Evolutionary conservation across 2,329 filamentous ascomycete genomes (phyloP), one percentile per base, ranked within the genome.

Genomic region (Cladosporium sp.): DNA sequence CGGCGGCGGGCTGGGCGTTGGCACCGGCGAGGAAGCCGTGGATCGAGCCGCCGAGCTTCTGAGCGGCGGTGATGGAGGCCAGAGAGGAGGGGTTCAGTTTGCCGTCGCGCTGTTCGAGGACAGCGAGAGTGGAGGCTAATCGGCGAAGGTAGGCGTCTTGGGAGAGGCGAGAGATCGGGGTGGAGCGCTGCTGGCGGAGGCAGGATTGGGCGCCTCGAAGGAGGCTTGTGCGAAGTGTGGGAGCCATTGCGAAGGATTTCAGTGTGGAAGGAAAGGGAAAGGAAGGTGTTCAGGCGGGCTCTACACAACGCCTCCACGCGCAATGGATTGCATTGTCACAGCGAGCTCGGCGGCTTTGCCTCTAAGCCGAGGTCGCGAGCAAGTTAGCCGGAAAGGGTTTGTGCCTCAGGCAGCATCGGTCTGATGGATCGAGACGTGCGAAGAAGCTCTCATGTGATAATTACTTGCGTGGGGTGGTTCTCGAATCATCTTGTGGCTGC

Each of bases 81-180:
- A 96, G 76, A 4, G 91, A 96, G 18, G 87, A 85, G 56, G 80
- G 73, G 67, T 89, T 90, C 59, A 98, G 81, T 73, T 90, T 85
- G 57, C 93, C 93, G 64, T 95, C 87, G 64, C 85, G 84, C 73
- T 97, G 93, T 74, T 98, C 93, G 57, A 98, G 82, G 50, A 98
- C 77, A 43, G 92, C 92, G 53, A 98, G 81, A 34, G 91, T 93
- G 46, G 91, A 96, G 54, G 95, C 79, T 56, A 95, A 76, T 63
- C 87, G 81, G 62, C 79, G 77, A 59, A 86, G 73, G 57, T 80
- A 77, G 53, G 82, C 82, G 65, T 74, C 70, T 59, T 73, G 72
- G 58, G 72, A 69, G 53, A 68, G 73, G 66, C 56, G 56, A 32
- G 69, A 72, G 66, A 67, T 64, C 54, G 66, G 63, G 45, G 54